These are phyloP conservation scores for Perilla frutescens DNA, from an alignment of 257 asterid species.

Conservation along the genomic window DNA sequence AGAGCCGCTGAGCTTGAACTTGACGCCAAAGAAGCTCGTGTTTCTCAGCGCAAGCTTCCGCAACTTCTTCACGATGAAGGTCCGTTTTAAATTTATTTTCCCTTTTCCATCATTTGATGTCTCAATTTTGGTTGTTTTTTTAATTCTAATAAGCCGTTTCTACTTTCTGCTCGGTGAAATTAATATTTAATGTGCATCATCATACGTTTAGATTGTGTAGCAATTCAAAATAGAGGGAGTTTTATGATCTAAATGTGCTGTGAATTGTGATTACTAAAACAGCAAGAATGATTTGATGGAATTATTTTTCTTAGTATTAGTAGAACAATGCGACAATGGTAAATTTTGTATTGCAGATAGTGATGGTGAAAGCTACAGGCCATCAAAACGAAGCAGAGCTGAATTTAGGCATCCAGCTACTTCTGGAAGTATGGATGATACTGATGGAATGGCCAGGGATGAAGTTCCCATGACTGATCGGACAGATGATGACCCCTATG, in stretches of 20 bases:
- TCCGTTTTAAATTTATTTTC: slow-evolving; percentile 15
- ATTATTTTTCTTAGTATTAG: neutral
- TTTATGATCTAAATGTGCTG: neutral
- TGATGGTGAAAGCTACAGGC: slow-evolving; percentile 83
- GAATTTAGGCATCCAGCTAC: slow-evolving; percentile 65
- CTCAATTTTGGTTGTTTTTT: neutral
- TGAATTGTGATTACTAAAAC: neutral
- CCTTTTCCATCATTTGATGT: neutral
- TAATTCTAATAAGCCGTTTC: neutral
- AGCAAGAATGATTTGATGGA: slow-evolving; percentile 4
- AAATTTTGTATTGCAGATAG: slow-evolving; percentile 61
- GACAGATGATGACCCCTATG: slow-evolving; percentile 80
- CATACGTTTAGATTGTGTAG: neutral
- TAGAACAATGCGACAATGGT: neutral
- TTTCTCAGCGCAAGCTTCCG: slow-evolving; percentile 79
- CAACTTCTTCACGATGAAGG: slow-evolving; percentile 93
- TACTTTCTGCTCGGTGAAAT: neutral
- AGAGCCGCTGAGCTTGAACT: slow-evolving; percentile 87
- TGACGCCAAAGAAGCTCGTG: slow-evolving; percentile 64
- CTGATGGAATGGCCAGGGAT: slow-evolving; percentile 79
- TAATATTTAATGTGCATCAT: neutral
- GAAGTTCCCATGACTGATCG: slow-evolving; percentile 91
- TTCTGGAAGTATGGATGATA: slow-evolving; percentile 51
- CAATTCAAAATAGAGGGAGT: neutral
- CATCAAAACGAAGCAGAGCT: slow-evolving; percentile 82